Evolutionary conservation across 306 rosid species (phyloP).

Genomic region (Cicer cuneatum): DNA sequence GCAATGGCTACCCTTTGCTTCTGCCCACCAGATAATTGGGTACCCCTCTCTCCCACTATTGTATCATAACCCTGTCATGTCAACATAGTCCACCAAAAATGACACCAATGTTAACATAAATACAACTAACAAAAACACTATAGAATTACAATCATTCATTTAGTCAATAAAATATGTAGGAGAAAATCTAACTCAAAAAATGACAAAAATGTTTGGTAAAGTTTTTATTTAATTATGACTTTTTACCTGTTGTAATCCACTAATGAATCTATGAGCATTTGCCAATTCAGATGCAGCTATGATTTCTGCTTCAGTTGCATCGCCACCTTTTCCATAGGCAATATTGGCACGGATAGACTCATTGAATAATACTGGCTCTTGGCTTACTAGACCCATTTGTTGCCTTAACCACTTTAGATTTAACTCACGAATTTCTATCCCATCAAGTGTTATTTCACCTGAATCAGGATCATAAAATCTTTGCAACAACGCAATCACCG

Average conservation of each 20-base stretch:
- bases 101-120: not conserved
- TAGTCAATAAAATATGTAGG: not conserved
- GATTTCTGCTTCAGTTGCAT: slow-evolving; percentile 80
- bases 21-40: slow-evolving; percentile 86
- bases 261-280: slow-evolving; percentile 86
- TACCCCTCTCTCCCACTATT: slow-evolving; percentile 80
- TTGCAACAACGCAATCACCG: slow-evolving; percentile 74
- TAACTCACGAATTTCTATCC: slow-evolving; percentile 61
- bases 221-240: not conserved
- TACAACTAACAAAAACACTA: not conserved
- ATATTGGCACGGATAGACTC: slow-evolving; percentile 83
- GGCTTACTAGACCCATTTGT: slow-evolving; percentile 92
- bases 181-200: too few relatives aligned
- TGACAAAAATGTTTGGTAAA: too few relatives aligned
- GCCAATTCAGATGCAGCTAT: slow-evolving; percentile 73
- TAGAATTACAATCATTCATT: not conserved
- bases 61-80: slow-evolving; percentile 75
- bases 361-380: slow-evolving; percentile 82
- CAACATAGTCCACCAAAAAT: slow-evolving; percentile 29
- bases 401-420: slow-evolving; percentile 88
- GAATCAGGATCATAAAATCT: slow-evolving; percentile 91
- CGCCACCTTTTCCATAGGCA: slow-evolving; percentile 81
- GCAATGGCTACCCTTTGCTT: slow-evolving; percentile 89
- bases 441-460: slow-evolving; percentile 78
- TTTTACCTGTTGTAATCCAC: slow-evolving; percentile 69